These are phyloP conservation scores for Cryptococcus depauperatus DNA, from an alignment of 1,284 basidiomycete genomes.

Conservation along the genomic window DNA sequence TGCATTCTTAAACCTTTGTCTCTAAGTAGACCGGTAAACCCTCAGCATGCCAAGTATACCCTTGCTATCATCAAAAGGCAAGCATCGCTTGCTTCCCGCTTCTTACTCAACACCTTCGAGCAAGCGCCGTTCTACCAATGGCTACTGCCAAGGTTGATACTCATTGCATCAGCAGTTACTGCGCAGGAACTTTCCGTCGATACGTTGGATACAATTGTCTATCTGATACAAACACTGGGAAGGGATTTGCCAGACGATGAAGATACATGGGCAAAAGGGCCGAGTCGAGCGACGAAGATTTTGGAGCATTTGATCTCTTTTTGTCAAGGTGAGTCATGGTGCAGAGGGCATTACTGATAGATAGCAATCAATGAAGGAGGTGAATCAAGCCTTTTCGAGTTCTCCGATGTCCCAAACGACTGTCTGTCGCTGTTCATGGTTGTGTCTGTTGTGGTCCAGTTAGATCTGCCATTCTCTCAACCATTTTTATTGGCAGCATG, in stretches of 20 bases:
- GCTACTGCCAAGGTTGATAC: constrained; percentile 33
- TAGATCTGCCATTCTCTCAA: constrained; percentile 13
- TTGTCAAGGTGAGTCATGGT: constrained; percentile 23
- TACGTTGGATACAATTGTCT: constrained; percentile 6
- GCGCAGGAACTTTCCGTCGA: constrained; percentile 4
- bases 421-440: constrained; percentile 11
- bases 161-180: constrained; percentile 16
- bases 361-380: constrained; percentile 10
- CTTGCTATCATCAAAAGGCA: constrained; percentile 28
- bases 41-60: constrained; percentile 26
- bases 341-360: background rate
- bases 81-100: constrained; percentile 17
- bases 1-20: constrained; percentile 28
- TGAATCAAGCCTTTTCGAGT: constrained; percentile 9
- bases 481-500: constrained; percentile 9
- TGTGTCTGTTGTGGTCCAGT: constrained; percentile 11
- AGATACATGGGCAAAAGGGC: constrained; percentile 19
- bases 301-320: constrained; percentile 18
- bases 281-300: constrained; percentile 13
- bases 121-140: constrained; percentile 33
- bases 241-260: constrained; percentile 18
- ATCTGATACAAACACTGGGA: constrained; percentile 16
- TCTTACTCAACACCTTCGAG: constrained; percentile 9
- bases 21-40: background rate
- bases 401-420: constrained; percentile 12